Conservation (phyloP, 768 basidiomycete species). For the Pisolithus microcarpus region DNA sequence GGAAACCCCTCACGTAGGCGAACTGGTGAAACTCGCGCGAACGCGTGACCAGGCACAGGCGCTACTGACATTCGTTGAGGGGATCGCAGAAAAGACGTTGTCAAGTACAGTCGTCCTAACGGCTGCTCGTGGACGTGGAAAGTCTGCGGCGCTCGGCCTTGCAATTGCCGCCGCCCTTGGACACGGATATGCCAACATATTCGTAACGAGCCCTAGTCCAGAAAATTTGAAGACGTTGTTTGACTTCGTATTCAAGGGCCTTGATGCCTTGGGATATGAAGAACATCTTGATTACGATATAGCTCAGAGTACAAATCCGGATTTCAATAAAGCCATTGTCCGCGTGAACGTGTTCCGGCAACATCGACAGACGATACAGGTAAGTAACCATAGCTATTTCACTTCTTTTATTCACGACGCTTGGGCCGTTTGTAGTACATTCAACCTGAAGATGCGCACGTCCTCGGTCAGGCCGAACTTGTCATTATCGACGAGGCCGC, state of each 20-base stretch:
- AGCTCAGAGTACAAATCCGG: conserved; percentile 88
- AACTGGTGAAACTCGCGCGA: conserved; percentile 83
- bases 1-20: conserved; percentile 81
- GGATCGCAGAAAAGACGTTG: conserved; percentile 87
- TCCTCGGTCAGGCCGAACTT: conserved; percentile 94
- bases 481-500: conserved; percentile 98
- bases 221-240: conserved; percentile 98
- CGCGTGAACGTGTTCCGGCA: conserved; percentile 89
- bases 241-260: conserved; percentile 94
- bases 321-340: conserved; percentile 92
- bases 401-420: background rate
- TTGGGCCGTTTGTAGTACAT: conserved; percentile 64
- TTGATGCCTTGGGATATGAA: conserved; percentile 92
- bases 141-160: conserved; percentile 92
- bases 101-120: conserved; percentile 94
- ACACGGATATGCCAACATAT: conserved; percentile 95
- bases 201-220: conserved; percentile 94
- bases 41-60: conserved; percentile 95
- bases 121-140: conserved; percentile 91
- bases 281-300: conserved; percentile 98
- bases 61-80: conserved; percentile 89
- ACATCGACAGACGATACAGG: conserved; percentile 96
- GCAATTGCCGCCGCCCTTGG: conserved; percentile 89
- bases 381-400: conserved; percentile 26
- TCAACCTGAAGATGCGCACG: conserved; percentile 95